Base-by-base conservation (phyloP, 1,284 basidiomycete genomes). In the Papiliotrema nemorosa region DNA sequence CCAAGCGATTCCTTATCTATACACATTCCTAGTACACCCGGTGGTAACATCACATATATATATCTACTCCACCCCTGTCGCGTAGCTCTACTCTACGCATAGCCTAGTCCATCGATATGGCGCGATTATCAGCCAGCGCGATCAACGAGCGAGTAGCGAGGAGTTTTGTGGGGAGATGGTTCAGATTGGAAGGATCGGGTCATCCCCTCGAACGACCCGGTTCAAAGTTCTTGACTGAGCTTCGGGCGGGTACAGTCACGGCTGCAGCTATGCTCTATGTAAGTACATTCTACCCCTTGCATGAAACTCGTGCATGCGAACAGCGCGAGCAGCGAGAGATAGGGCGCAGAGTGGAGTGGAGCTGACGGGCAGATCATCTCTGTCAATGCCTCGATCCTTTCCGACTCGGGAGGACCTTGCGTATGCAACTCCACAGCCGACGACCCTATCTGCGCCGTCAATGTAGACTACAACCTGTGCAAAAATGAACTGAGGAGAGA, bases 161-260 rank as follows among this genome's bases (percentile, higher is more conserved):
- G 65, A 85, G 86, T 24, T 74, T 77, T 49, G 77, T 89, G 31
- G 90, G 90, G 44, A 78, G 82, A 65, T 89, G 86, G 82, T 92
- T 93, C 78, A 80, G 82, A 45, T 79, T 93, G 26, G 89, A 91
- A 62, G 89, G 88, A 12, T 86, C 83, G 35, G 89, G 88, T 21
- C 86, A 85, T 66, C 79, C 81, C 25, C 81, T 82, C 51, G 85
- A 86, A 68, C 83, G 90, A 54, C 75, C 78, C 49, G 88, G 87
- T 24, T 86, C 88, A 22, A 78, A 83, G 51, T 92, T 91, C 63
- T 79, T 82, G 81, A 88, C 85, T 27, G 88, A 90, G 75, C 76
- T 90, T 49, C 83, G 88, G 57, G 88, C 88, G 22, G 88, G 88
- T 33, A 50, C 88, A 33, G 88, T 87, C 53, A 90, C 87, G 71